These are phyloP conservation scores for Pseudomonodictys pantanalensis DNA, from an alignment of 495 filamentous ascomycete genomes.

Conservation along the genomic window DNA sequence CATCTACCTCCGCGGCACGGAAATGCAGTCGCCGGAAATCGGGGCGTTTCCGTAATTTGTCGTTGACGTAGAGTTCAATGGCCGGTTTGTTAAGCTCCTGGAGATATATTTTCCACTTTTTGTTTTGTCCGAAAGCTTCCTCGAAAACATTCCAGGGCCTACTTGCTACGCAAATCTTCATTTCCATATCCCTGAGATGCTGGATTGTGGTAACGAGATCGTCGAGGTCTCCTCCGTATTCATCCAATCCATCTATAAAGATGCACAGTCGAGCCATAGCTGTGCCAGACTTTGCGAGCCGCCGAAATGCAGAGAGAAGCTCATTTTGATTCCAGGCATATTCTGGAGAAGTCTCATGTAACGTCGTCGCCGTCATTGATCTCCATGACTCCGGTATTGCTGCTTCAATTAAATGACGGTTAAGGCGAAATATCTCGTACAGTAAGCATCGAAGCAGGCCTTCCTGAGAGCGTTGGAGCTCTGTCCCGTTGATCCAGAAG, in stretches of 20 bases:
- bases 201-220: background rate
- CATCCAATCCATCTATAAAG: background rate
- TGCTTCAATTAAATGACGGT: background rate
- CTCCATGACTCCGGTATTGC: background rate
- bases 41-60: background rate
- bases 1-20: background rate
- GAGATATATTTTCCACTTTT: background rate
- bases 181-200: background rate
- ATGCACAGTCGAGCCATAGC: background rate
- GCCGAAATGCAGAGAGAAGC: background rate
- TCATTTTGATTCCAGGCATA: background rate
- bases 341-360: background rate
- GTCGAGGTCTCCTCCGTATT: background rate
- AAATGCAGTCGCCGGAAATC: background rate
- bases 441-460: background rate
- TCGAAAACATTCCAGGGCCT: conserved; percentile 49
- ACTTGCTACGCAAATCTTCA: conserved; percentile 53
- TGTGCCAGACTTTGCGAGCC: background rate
- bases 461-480: background rate
- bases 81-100: conserved; percentile 16
- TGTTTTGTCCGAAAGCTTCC: conserved; percentile 37
- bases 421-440: background rate
- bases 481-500: background rate
- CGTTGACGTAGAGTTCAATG: conserved; percentile 13
- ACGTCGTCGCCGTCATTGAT: background rate